Conservation (phyloP, 768 basidiomycete genomes). For the Tylopilus balloui region DNA sequence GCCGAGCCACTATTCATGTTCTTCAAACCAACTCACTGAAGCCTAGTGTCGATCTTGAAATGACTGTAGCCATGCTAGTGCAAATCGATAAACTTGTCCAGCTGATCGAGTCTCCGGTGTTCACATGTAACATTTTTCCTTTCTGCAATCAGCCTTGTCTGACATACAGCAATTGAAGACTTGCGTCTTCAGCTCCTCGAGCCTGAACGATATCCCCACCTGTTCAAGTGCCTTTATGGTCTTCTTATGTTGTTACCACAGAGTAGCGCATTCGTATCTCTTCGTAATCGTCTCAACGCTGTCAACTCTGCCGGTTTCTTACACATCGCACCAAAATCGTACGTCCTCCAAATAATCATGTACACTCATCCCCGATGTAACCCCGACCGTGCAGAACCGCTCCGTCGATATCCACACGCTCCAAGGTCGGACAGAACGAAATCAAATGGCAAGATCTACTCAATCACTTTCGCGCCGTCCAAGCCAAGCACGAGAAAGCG, state of each 20-base stretch:
- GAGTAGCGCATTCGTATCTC: slow-evolving; percentile 91
- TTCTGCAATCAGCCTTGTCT: background rate
- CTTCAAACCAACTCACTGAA: background rate
- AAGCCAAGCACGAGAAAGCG: slow-evolving; percentile 88
- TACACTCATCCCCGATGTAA: background rate
- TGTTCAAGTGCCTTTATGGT: slow-evolving; percentile 97
- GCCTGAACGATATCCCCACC: slow-evolving; percentile 91
- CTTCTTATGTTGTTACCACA: slow-evolving; percentile 96
- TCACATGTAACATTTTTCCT: slow-evolving; percentile 70
- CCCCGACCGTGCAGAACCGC: slow-evolving; percentile 32
- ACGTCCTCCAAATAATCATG: slow-evolving; percentile 25
- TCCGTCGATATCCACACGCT: slow-evolving; percentile 48
- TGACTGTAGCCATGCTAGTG: slow-evolving; percentile 90
- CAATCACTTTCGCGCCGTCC: slow-evolving; percentile 85
- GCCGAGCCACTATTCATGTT: slow-evolving; percentile 18
- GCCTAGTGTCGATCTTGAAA: slow-evolving; percentile 87
- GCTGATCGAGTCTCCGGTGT: slow-evolving; percentile 95
- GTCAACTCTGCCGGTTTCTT: slow-evolving; percentile 94
- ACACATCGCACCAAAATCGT: slow-evolving; percentile 87
- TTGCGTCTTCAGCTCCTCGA: slow-evolving; percentile 91
- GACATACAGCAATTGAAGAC: slow-evolving; percentile 39
- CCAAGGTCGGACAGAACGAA: slow-evolving; percentile 78
- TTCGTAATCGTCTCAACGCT: slow-evolving; percentile 89
- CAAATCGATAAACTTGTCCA: slow-evolving; percentile 98
- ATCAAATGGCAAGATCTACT: slow-evolving; percentile 98